Conservation (phyloP, 768 basidiomycete genomes). For the Mycena vulgaris region DNA sequence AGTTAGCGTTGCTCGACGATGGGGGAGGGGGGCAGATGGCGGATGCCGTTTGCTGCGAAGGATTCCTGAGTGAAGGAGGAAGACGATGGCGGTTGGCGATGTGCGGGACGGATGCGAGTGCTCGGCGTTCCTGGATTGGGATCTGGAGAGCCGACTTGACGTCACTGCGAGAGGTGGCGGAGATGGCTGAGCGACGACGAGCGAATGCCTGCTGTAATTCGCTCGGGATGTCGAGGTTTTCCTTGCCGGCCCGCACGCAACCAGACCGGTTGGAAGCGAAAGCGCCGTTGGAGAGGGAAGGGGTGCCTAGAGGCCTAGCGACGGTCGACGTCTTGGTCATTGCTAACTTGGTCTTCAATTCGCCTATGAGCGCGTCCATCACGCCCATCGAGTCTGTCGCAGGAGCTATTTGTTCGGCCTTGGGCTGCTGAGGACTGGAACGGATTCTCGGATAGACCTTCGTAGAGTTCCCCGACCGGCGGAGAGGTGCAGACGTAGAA, state of each 20-base stretch:
- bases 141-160: not conserved
- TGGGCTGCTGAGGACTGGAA: not conserved
- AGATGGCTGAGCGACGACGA: not conserved
- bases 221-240: not conserved
- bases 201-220: conserved; percentile 31
- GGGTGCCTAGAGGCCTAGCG: not conserved
- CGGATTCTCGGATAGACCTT: not conserved
- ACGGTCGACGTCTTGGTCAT: not conserved
- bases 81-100: not conserved
- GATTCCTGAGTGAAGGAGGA: not conserved
- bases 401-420: not conserved
- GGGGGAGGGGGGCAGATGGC: not conserved
- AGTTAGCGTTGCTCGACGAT: not conserved
- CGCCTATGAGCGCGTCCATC: not conserved
- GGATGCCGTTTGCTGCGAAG: not conserved
- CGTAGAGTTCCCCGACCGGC: not conserved
- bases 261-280: not conserved
- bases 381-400: not conserved
- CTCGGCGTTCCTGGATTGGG: not conserved
- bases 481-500: not conserved
- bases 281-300: not conserved
- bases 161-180: not conserved
- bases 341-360: not conserved
- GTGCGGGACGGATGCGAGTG: not conserved
- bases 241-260: not conserved